Percentiles rank a stretch among this genome's conserved stretches.
These are phyloP conservation scores for Hysterium pulicare DNA, from an alignment of 2,329 filamentous ascomycete genomes.

Conservation along the genomic window DNA sequence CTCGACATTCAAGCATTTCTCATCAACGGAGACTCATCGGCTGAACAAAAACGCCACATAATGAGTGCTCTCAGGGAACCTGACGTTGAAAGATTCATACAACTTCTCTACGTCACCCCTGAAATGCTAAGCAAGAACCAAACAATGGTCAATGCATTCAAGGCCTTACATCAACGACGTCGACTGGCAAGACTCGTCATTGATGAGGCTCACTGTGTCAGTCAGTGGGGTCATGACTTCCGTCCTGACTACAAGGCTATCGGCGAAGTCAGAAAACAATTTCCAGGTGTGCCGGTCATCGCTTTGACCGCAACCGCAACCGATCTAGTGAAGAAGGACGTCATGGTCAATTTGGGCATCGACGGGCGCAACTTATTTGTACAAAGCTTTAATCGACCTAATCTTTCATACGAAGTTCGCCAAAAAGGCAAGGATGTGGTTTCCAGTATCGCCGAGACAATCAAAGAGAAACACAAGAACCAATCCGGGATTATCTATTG, in stretches of 20 bases:
- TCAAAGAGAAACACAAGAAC: constrained; percentile 64
- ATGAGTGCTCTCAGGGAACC: constrained; percentile 60
- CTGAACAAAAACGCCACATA: constrained; percentile 62
- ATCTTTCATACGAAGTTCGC: constrained; percentile 83
- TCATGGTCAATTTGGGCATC: constrained; percentile 88
- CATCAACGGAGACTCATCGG: constrained; percentile 72
- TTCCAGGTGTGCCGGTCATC: constrained; percentile 82
- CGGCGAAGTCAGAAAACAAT: constrained; percentile 67
- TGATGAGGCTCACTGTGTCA: constrained; percentile 98
- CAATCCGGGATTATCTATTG: constrained; percentile 93
- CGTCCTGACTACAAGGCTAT: constrained; percentile 91
- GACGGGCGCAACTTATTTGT: constrained; percentile 72
- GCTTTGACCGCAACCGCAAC: constrained; percentile 95
- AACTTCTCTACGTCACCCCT: constrained; percentile 91
- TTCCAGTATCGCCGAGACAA: constrained; percentile 59
- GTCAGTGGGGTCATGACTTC: constrained; percentile 98
- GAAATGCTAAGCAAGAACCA: constrained; percentile 90
- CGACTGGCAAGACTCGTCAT: constrained; percentile 90
- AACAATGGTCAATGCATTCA: constrained; percentile 63
- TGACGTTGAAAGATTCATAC: constrained; percentile 71
- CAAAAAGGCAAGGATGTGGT: constrained; percentile 62
- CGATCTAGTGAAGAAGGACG: constrained; percentile 84
- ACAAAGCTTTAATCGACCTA: constrained; percentile 96
- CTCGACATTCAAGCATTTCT: constrained; percentile 76
- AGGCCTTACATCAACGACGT: constrained; percentile 63